Evolutionary conservation across 441 rosid species (phyloP), one percentile per base, ranked within the genome.

Genomic region (Arabidopsis hybrid): DNA sequence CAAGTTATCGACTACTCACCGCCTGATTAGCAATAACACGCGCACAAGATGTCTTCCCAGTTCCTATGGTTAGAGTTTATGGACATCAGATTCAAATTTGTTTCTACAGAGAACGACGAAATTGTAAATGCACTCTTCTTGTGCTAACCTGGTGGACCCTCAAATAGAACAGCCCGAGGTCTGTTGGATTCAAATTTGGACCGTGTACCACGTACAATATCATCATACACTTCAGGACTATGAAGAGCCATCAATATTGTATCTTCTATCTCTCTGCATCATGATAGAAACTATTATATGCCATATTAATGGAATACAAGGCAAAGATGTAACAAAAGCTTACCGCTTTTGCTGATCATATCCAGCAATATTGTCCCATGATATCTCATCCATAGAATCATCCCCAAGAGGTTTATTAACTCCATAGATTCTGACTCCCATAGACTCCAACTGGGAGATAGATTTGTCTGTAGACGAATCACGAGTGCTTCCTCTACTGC

Each of bases 1-100:
- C 7, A 71, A 31, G 16, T 35, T 70, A 5, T 69, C 14, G 31
- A 72, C 39, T 65, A 72, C 95, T 88, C 81, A 91, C 97, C 50
- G 94, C 95, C 73, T 90, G 98, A 78, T 81, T 85, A 71, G 98
- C 93, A 60, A 93, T 93, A 76, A 95, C 92, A 76, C 96, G 95
- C 8, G 98, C 98, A 72, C 90, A 88, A 36, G 98, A 92, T 51
- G 98, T 93, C 87, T 93, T 95, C 81, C 99, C 98, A 35, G 97
- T 93, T 78, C 98, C 99, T 95, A 84, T 10, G 73, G 71, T 64
- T 61, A 21, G 55, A 62, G 64, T 8, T 38, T 58, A 69, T 31
- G 31, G 36, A 66, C 45, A 69, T 63, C 76, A 64, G 74, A 61
- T 60, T 47, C 32, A 68, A 53, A 46, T 8, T 66, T 31, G 47